Base-by-base conservation (phyloP, 306 rosid genomes). In the Potentilla sterilis region DNA sequence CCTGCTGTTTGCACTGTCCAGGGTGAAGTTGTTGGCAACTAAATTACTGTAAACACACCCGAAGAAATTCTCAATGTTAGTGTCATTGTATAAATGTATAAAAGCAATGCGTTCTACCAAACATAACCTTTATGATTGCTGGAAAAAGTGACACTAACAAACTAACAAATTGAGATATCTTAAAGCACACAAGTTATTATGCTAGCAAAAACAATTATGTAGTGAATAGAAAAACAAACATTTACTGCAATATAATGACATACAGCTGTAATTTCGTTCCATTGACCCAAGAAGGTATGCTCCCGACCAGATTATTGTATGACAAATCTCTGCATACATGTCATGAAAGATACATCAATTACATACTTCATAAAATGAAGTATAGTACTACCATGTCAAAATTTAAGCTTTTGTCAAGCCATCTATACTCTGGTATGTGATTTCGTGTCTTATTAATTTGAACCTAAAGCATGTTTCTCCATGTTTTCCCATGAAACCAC, bases 231-330 rank as follows among this genome's bases (percentile, higher is more conserved):
- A 32, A 18, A 12, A 37, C 10, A 57, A 64, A 65, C 43, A 51
- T 21, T 38, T 35, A 7, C 22, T 49, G 72, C 42, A 49, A 13
- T 14, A 34, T 41, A 18, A 54, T 49, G 46, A 83, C 94, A 70
- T 81, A 93, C 97, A 88, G 73, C 69, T 88, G 88, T 64, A 89
- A 72, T 78, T 79, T 79, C 67, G 6, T 74, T 43, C 75, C 67
- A 34, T 69, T 86, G 73, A 81, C 85, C 98, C 98, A 93, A 67
- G 96, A 78, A 63, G 98, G 98, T 70, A 93, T 34, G 78, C 82
- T 83, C 69, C 98, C 98, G 4, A 81, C 49, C 75, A 91, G 81
- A 75, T 83, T 65, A 77, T 93, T 93, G 93, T 93, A 91, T 10
- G 96, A 93, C 70, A 91, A 63, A 84, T 93, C 98, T 80, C 98